Conservation (phyloP, 2,329 filamentous ascomycete species). For the Pseudogymnoascus sp. region DNA sequence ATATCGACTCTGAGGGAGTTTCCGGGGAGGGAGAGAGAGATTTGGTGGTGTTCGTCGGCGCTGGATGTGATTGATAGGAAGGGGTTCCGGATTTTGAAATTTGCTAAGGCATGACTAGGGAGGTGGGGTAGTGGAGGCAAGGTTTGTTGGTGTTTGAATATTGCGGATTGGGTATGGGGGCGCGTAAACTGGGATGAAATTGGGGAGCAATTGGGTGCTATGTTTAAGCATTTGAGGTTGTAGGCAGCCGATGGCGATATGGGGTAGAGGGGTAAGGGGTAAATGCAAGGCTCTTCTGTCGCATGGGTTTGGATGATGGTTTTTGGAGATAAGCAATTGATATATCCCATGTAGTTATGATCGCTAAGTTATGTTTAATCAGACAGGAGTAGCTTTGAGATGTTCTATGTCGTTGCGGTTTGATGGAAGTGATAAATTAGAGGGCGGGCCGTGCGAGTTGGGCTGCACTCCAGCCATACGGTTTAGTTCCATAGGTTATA, state of each 20-base stretch:
- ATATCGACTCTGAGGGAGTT: slow-evolving; percentile 19
- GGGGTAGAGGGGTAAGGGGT: not conserved
- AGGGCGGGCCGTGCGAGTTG: not conserved
- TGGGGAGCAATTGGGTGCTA: not conserved
- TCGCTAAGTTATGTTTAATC: not conserved
- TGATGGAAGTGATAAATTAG: not conserved
- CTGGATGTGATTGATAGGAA: slow-evolving; percentile 15
- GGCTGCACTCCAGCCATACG: not conserved
- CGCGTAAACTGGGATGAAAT: not conserved
- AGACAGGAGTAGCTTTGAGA: not conserved
- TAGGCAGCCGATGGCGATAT: not conserved
- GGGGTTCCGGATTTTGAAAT: slow-evolving; percentile 14
- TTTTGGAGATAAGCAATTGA: not conserved
- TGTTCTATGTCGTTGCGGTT: not conserved
- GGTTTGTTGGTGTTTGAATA: not conserved
- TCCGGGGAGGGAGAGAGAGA: slow-evolving; percentile 14
- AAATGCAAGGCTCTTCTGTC: not conserved
- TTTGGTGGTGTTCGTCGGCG: slow-evolving; percentile 18
- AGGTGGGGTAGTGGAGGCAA: not conserved
- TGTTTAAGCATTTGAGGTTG: not conserved
- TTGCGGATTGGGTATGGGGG: not conserved
- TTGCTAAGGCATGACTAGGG: not conserved
- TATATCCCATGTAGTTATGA: not conserved
- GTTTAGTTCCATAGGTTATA: not conserved
- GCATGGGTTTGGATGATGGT: not conserved